These are phyloP conservation scores for Stellera chamaejasme DNA, from an alignment of 345 rosid genomes.

Conservation along the genomic window DNA sequence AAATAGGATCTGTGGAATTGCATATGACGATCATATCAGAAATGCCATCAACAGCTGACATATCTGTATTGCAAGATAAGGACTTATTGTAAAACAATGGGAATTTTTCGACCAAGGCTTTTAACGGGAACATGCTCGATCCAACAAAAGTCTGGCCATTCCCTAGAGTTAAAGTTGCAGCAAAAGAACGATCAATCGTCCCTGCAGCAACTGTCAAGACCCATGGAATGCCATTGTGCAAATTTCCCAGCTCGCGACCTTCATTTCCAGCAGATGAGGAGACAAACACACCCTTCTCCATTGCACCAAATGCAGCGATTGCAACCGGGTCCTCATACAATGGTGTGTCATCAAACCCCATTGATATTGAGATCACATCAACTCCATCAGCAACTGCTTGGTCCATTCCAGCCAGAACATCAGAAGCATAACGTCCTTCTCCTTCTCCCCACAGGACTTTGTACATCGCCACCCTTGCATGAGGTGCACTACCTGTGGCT, in stretches of 20 bases:
- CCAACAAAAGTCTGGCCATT: slow-evolving; percentile 12
- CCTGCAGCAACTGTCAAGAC: slow-evolving; percentile 28
- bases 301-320: slow-evolving; percentile 17
- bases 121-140: no score
- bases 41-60: slow-evolving; percentile 7
- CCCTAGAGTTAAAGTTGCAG: slow-evolving; percentile 22
- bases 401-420: slow-evolving; percentile 28
- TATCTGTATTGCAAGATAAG: slow-evolving; percentile 18
- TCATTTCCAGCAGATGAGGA: slow-evolving; percentile 19
- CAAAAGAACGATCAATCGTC: slow-evolving; percentile 19
- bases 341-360: slow-evolving; percentile 19
- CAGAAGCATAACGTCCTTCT: slow-evolving; percentile 16
- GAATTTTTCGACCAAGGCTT: background rate
- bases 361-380: slow-evolving; percentile 23
- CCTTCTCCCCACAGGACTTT: slow-evolving; percentile 37
- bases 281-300: slow-evolving; percentile 16
- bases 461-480: slow-evolving; percentile 29
- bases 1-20: slow-evolving; percentile 3
- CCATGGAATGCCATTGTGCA: slow-evolving; percentile 40
- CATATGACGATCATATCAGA: slow-evolving; percentile 26
- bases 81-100: slow-evolving; percentile 19
- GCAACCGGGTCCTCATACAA: slow-evolving; percentile 20
- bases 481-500: slow-evolving; percentile 37
- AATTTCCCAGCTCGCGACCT: slow-evolving; percentile 19
- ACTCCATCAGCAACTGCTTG: slow-evolving; percentile 27